These are phyloP conservation scores for Didymella arachidicola DNA, from an alignment of 2,329 filamentous ascomycete species.

Conservation along the genomic window DNA sequence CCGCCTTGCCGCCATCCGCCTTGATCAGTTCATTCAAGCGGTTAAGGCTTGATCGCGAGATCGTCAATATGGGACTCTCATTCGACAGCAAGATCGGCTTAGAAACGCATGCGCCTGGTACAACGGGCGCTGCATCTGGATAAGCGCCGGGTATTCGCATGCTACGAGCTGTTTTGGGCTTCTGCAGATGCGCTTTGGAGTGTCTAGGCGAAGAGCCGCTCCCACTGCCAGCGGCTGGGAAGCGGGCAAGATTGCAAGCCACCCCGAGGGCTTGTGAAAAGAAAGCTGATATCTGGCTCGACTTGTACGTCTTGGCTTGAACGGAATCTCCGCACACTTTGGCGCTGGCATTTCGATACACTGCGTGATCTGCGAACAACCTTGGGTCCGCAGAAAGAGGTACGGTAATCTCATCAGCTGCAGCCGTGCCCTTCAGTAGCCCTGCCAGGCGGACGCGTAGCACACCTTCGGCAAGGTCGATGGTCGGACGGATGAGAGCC, in stretches of 20 bases:
- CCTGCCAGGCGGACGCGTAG: conserved; percentile 67
- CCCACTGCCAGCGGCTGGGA: conserved; percentile 67
- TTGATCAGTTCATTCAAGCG: conserved; percentile 77
- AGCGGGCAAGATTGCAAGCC: conserved; percentile 83
- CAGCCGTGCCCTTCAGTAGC: conserved; percentile 40
- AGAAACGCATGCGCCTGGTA: conserved; percentile 59
- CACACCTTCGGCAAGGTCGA: conserved; percentile 74
- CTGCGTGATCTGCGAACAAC: conserved; percentile 56
- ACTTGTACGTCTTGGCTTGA: conserved; percentile 73
- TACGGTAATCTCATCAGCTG: conserved; percentile 49
- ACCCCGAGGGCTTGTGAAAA: conserved; percentile 79
- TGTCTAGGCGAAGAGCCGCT: conserved; percentile 67
- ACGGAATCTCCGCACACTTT: conserved; percentile 86
- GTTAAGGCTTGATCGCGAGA: conserved; percentile 81
- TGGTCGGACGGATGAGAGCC: conserved; percentile 77
- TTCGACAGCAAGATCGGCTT: conserved; percentile 82
- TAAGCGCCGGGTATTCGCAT: conserved; percentile 62
- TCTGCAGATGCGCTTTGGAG: conserved; percentile 74
- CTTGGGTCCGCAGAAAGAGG: conserved; percentile 74
- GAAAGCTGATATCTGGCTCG: conserved; percentile 71
- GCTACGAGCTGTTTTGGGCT: conserved; percentile 46
- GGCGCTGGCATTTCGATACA: conserved; percentile 60
- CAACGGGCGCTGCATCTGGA: conserved; percentile 54
- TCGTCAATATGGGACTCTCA: conserved; percentile 88
- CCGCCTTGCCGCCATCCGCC: conserved; percentile 66